Evolutionary conservation across 2,329 filamentous ascomycete genomes (phyloP), one percentile per base, ranked within the genome.

Genomic region (Cercospora citrullina): DNA sequence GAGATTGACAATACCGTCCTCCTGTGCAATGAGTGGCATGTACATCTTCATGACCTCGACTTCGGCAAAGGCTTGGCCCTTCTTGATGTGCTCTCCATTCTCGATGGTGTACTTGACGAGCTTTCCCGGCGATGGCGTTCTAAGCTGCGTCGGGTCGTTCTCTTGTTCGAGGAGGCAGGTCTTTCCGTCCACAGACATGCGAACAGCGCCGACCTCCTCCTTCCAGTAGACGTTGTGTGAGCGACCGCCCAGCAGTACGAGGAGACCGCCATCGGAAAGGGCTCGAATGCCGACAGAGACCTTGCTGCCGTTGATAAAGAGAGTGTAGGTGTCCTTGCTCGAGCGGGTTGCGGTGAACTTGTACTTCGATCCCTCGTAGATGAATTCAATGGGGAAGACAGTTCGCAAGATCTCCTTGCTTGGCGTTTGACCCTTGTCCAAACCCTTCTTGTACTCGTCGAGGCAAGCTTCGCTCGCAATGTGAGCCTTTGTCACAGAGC

Each of bases 41-140:
- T 98, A 98, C 95, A 99, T 99, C 87, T 99, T 99, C 95, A 99
- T 99, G 82, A 99, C 95, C 83, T 99, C 95, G 48, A 99, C 94
- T 81, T 99, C 95, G 65, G 95, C 95, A 77, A 93, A 99, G 36
- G 94, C 86, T 81, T 98, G 92, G 66, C 94, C 94, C 75, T 96
- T 93, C 80, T 89, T 90, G 81, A 99, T 89, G 79, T 99, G 95
- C 74, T 93, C 87, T 69, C 95, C 95, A 77, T 96, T 98, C 80
- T 97, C 95, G 2, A 99, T 92, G 1, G 93, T 91, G 82, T 95
- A 99, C 84, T 97, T 97, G 83, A 99, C 94, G 39, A 99, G 90
- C 85, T 99, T 99, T 80, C 95, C 95, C 58, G 95, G 95, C 70
- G 92, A 96, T 51, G 95, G 95, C 3, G 94, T 94, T 74, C 95